Conservation (phyloP, 768 basidiomycete genomes). For the Boletus rubescentipes region DNA sequence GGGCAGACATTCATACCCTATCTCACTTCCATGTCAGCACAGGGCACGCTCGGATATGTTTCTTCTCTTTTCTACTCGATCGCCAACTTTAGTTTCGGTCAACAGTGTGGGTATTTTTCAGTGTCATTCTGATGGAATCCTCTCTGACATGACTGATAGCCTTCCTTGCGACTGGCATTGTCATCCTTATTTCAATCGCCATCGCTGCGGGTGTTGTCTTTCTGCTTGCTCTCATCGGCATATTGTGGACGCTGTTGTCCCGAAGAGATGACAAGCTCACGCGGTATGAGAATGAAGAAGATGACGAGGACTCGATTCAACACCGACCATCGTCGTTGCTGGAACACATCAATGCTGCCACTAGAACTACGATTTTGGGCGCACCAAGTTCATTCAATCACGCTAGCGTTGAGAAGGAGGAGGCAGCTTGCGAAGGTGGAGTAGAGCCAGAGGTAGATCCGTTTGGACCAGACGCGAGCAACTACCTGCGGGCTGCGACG, state of each 20-base stretch:
- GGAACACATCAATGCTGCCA: conserved; percentile 89
- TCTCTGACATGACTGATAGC: conserved; percentile 41
- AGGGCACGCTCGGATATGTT: conserved; percentile 69
- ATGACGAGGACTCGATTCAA: conserved; percentile 72
- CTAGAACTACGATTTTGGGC: conserved; percentile 78
- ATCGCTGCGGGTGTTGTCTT: conserved; percentile 94
- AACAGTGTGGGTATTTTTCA: conserved; percentile 53
- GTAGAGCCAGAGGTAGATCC: conserved; percentile 43
- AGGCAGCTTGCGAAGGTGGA: conserved; percentile 37
- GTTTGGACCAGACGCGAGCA: conserved; percentile 72
- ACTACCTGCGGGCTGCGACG: conserved; percentile 78
- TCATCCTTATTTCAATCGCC: conserved; percentile 96
- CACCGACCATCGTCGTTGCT: conserved; percentile 86
- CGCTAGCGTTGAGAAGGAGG: conserved; percentile 55
- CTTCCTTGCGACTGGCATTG: conserved; percentile 87
- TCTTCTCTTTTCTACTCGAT: conserved; percentile 84
- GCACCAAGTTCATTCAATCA: conserved; percentile 38
- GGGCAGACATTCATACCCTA: conserved; percentile 82
- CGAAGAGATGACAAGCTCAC: conserved; percentile 70
- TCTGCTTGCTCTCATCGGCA: conserved; percentile 79
- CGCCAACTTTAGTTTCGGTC: conserved; percentile 70
- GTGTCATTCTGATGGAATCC: neutral
- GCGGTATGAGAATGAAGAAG: conserved; percentile 67
- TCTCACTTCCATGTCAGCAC: conserved; percentile 61
- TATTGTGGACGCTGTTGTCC: conserved; percentile 87